Evolutionary conservation across 2,329 filamentous ascomycete species (phyloP).

Genomic region (Alternaria sp.): DNA sequence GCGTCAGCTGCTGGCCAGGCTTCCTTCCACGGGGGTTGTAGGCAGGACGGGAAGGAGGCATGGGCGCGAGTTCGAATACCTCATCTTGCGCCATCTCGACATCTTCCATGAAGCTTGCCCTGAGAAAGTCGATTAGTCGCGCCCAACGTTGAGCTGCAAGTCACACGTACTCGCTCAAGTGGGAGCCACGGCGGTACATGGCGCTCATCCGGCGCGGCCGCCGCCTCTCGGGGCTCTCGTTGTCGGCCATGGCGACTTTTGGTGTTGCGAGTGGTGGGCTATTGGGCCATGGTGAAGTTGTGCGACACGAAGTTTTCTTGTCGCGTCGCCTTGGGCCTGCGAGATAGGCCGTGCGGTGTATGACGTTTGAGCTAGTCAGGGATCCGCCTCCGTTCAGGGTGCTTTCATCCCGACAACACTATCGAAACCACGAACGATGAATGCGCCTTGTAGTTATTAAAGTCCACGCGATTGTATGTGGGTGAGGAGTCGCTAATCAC

Average conservation of each 20-base stretch:
- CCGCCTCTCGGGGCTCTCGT: conserved; percentile 45
- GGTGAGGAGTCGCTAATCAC: no score
- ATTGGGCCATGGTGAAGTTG: conserved; percentile 23
- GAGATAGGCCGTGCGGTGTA: conserved; percentile 10
- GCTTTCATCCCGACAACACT: neutral
- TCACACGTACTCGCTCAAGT: conserved; percentile 58
- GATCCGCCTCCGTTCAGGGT: neutral
- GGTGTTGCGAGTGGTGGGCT: neutral
- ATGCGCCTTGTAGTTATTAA: no score
- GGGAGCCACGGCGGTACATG: conserved; percentile 71
- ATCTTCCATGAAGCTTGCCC: conserved; percentile 79
- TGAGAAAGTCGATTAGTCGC: conserved; percentile 15
- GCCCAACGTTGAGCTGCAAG: neutral
- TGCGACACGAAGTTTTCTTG: conserved; percentile 9
- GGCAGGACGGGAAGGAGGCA: conserved; percentile 20
- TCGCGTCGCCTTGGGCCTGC: conserved; percentile 1
- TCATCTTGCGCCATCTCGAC: conserved; percentile 99
- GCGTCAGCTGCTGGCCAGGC: conserved; percentile 45
- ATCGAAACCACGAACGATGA: no score
- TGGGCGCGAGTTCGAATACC: conserved; percentile 58
- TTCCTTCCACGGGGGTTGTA: conserved; percentile 10
- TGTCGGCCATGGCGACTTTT: conserved; percentile 34
- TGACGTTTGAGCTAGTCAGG: conserved; percentile 15
- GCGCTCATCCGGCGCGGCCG: conserved; percentile 41
- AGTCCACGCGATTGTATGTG: no score